Conservation (phyloP, 78 protist species). For the Dictyostelium firmibasis region DNA sequence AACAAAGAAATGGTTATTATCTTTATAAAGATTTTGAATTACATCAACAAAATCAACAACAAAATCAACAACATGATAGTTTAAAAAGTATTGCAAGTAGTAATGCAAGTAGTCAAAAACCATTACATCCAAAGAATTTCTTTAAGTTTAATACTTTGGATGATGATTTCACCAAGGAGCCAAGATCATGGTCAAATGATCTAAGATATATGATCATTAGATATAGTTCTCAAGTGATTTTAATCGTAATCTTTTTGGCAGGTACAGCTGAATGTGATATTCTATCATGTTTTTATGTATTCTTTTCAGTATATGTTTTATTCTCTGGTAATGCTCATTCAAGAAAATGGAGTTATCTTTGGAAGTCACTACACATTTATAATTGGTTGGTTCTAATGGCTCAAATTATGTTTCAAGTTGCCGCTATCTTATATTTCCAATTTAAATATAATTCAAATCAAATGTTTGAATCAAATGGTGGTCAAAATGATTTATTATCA, state of each 20-base stretch:
- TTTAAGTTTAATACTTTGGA: background rate
- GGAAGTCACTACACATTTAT: constrained; percentile 33
- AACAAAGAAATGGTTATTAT: constrained; percentile 5
- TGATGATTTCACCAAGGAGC: constrained; percentile 41
- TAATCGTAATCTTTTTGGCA: constrained; percentile 47
- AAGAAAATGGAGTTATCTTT: constrained; percentile 49
- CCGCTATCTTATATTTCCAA: background rate
- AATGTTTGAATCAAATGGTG: background rate
- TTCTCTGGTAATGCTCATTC: constrained; percentile 56
- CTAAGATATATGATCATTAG: constrained; percentile 38
- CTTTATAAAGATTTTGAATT: background rate
- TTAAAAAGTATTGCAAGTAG: background rate
- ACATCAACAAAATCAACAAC: background rate
- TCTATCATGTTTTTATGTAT: constrained; percentile 21
- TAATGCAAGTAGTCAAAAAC: background rate
- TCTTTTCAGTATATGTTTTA: constrained; percentile 50
- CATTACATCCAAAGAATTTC: constrained; percentile 44
- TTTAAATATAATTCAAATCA: background rate
- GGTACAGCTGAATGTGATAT: constrained; percentile 51
- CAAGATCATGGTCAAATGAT: constrained; percentile 44
- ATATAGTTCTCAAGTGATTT: constrained; percentile 31
- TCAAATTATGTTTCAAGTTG: constrained; percentile 48
- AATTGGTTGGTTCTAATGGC: constrained; percentile 39
- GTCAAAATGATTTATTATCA: background rate
- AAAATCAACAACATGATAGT: background rate